Base-by-base conservation (phyloP, 2,329 filamentous ascomycete species). In the Rhynchosporium graminicola region DNA sequence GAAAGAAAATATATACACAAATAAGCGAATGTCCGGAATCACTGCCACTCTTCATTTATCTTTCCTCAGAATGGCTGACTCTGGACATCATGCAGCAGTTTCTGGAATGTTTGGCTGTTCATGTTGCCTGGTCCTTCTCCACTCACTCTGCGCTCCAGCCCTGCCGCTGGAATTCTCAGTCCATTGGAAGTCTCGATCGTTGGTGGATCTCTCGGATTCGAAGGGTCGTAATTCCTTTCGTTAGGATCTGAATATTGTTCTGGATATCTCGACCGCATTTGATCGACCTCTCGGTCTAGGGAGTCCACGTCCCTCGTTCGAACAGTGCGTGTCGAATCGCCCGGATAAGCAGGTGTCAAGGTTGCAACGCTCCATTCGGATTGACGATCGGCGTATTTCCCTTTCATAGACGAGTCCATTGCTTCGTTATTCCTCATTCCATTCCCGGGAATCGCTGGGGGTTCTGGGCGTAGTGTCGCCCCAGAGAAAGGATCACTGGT, bases 41-140 rank as follows among this genome's bases (percentile, higher is more conserved):
- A 20, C 43, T 46, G n/a, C 9, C 10, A 15, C 40, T 13, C 6
- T 4, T 10, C 10, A 4, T 15, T 15, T 13, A 43, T 43, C n/a
- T 6, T 7, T 13, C 26, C n/a, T 52, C 50, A 54, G 33, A 54
- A 54, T 26, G 51, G 51, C 51, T 26, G 33, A 40, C 51, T 54
- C 13, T 54, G 51, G 4, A 54, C 51, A 54, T 54, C 51, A 42
- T 40, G 40, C 33, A 54, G n/a, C 51, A 54, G 29, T 38, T 54
- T 54, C 51, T 54, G 51, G 33, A 42, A 54, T 5, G 51, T 54
- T 20, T 54, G 33, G 20, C 51, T 54, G 20, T 54, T 36, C 33
- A 42, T 2, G 28, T 33, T 42, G 28, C 15, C 20, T 3, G 26
- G 1, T 33, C 51, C 38, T 6, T 38, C 36, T 12, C n/a, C 20